phyloP scores from a whole-genome alignment of 192 early-diverging fungal species.

The Umbelopsis sp. region DNA sequence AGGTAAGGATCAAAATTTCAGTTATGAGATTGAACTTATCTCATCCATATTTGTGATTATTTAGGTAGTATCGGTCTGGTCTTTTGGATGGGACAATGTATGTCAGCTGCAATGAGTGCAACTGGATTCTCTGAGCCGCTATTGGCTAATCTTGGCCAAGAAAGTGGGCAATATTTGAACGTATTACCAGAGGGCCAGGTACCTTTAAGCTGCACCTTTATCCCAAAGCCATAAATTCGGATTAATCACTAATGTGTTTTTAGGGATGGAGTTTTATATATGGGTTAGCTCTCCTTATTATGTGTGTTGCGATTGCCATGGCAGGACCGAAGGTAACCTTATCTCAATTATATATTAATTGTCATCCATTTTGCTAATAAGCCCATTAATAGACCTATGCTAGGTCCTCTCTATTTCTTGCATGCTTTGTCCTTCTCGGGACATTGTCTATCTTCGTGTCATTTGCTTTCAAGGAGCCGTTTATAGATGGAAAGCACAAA shows the following conservation, averaged over 20 bases:
- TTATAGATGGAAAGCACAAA: constrained; percentile 51
- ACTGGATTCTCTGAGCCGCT: constrained; percentile 71
- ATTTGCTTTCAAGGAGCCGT: constrained; percentile 58
- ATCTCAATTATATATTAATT: not conserved
- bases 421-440: constrained; percentile 56
- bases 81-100: constrained; percentile 61
- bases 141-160: constrained; percentile 62
- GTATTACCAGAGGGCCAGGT: constrained; percentile 58
- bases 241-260: not conserved
- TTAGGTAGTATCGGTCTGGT: constrained; percentile 64
- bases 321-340: constrained; percentile 55
- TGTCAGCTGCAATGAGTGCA: constrained; percentile 62
- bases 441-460: constrained; percentile 60
- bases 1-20: constrained; percentile 22
- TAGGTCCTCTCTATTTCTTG: constrained; percentile 56
- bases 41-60: not conserved
- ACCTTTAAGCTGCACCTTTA: not conserved
- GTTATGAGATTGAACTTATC: not conserved
- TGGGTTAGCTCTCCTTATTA: constrained; percentile 53
- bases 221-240: too few relatives aligned
- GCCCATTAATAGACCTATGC: constrained; percentile 49
- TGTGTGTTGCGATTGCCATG: constrained; percentile 59
- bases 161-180: constrained; percentile 48
- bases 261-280: constrained; percentile 57
- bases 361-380: not conserved